Evolutionary conservation across 1,139 yeast genomes (phyloP).

Genomic region (Suzukiozyma palmioleophila): DNA sequence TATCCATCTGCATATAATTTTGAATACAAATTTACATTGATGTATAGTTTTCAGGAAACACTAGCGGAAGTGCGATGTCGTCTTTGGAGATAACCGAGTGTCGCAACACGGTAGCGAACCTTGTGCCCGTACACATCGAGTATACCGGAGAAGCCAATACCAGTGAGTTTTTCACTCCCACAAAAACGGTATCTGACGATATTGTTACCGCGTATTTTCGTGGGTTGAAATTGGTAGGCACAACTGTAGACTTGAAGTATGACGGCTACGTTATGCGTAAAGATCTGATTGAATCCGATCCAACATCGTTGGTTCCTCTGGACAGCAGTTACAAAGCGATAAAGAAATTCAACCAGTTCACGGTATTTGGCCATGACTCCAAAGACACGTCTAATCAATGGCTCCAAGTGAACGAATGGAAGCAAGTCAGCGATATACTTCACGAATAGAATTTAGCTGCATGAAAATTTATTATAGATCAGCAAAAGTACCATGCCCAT

Average conservation of each 20-base stretch:
- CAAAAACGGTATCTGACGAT: constrained; percentile 20
- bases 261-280: constrained; percentile 28
- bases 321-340: constrained; percentile 20
- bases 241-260: constrained; percentile 15
- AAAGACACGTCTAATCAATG: constrained; percentile 29
- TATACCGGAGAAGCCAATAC: constrained; percentile 39
- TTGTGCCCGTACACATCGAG: constrained; percentile 39
- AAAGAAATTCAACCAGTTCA: constrained; percentile 27
- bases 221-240: constrained; percentile 37
- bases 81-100: not conserved
- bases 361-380: constrained; percentile 39
- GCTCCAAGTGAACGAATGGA: constrained; percentile 33
- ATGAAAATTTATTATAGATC: no score
- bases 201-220: constrained; percentile 31
- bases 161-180: constrained; percentile 30
- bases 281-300: constrained; percentile 6
- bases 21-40: no score
- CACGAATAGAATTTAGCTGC: constrained; percentile 13
- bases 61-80: not conserved
- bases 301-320: constrained; percentile 23
- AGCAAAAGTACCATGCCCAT: no score
- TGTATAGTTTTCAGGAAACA: not conserved
- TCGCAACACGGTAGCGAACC: constrained; percentile 18
- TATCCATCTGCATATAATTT: no score
- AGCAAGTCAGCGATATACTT: constrained; percentile 25